A percentile compares a stretch with the other conserved stretches of the same genome.
These are phyloP conservation scores for Trypanosoma conorhini DNA, from an alignment of 208 protist genomes.

Conservation along the genomic window DNA sequence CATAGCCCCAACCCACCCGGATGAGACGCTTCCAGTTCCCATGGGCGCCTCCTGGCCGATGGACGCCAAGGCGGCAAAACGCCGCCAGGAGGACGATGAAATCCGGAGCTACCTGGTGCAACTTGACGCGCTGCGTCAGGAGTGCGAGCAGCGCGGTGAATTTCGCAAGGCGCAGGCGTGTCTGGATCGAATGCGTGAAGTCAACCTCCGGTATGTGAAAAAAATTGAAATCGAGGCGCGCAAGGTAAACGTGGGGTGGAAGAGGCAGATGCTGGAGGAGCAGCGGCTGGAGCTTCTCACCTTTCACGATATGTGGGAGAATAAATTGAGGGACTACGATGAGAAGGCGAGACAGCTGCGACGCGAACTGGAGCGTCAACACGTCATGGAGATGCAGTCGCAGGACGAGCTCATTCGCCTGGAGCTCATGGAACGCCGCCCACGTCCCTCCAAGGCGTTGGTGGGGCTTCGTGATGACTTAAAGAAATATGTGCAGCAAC, in stretches of 20 bases:
- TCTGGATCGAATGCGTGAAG: slow-evolving; percentile 49
- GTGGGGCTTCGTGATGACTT: slow-evolving; percentile 33
- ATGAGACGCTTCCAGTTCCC: slow-evolving; percentile 8
- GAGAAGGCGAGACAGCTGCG: slow-evolving; percentile 30
- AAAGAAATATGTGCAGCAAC: slow-evolving; percentile 35
- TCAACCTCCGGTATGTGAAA: slow-evolving; percentile 43
- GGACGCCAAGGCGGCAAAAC: slow-evolving; percentile 1
- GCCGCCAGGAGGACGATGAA: slow-evolving; percentile 34
- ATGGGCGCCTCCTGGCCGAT: slow-evolving; percentile 3
- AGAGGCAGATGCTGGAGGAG: slow-evolving; percentile 28
- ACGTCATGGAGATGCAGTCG: slow-evolving; percentile 33
- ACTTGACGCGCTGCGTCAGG: slow-evolving; percentile 47
- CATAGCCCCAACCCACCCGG: neutral
- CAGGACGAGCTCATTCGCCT: slow-evolving; percentile 27
- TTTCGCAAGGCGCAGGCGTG: slow-evolving; percentile 46
- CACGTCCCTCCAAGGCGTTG: slow-evolving; percentile 19
- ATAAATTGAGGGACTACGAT: slow-evolving; percentile 39
- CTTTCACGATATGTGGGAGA: slow-evolving; percentile 39
- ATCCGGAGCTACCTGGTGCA: slow-evolving; percentile 39
- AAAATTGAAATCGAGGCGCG: slow-evolving; percentile 33
- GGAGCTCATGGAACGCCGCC: slow-evolving; percentile 11
- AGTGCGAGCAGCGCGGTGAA: slow-evolving; percentile 39
- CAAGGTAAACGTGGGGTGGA: slow-evolving; percentile 28
- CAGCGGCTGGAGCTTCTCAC: slow-evolving; percentile 43
- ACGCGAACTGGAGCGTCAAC: slow-evolving; percentile 32